phyloP scores from a whole-genome alignment of 306 rosid species.

The apple (Malus domestica) region DNA sequence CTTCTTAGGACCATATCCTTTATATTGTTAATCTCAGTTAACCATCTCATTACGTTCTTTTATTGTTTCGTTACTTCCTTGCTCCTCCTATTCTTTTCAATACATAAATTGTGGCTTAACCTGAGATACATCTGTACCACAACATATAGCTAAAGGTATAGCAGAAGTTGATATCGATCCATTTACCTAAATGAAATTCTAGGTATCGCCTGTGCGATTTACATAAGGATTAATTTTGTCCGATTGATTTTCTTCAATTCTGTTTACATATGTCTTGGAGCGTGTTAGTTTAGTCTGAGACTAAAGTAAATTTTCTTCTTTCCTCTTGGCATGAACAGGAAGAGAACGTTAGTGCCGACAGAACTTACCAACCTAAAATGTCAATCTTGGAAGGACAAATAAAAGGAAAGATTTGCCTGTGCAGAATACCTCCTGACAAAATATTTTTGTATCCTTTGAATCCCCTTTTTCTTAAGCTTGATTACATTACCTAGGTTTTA shows the following conservation, averaged over 20 bases:
- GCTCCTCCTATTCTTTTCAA: slow-evolving; percentile 8
- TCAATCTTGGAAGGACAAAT: slow-evolving; percentile 43
- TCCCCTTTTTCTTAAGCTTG: not conserved
- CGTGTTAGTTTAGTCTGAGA: not conserved
- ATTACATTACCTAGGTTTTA: not conserved
- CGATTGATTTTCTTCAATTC: slow-evolving; percentile 5
- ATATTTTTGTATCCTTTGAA: slow-evolving; percentile 82
- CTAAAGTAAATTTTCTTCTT: not conserved
- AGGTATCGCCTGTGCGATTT: slow-evolving; percentile 39
- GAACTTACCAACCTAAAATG: slow-evolving; percentile 32
- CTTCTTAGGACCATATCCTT: slow-evolving; percentile 98
- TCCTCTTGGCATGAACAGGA: slow-evolving; percentile 39
- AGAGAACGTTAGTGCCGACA: slow-evolving; percentile 25
- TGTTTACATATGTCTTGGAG: not conserved
- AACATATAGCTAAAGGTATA: slow-evolving; percentile 67
- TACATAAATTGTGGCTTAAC: slow-evolving; percentile 46
- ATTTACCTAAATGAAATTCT: slow-evolving; percentile 64
- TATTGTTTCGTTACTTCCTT: not conserved
- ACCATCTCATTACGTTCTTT: not conserved
- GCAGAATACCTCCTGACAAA: slow-evolving; percentile 85
- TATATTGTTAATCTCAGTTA: not conserved
- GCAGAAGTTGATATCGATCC: slow-evolving; percentile 93
- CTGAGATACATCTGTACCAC: slow-evolving; percentile 49
- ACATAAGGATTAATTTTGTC: not conserved
- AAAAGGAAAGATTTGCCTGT: slow-evolving; percentile 76